Conservation (phyloP, 257 asterid species). For the Hygrophila difformis region DNA sequence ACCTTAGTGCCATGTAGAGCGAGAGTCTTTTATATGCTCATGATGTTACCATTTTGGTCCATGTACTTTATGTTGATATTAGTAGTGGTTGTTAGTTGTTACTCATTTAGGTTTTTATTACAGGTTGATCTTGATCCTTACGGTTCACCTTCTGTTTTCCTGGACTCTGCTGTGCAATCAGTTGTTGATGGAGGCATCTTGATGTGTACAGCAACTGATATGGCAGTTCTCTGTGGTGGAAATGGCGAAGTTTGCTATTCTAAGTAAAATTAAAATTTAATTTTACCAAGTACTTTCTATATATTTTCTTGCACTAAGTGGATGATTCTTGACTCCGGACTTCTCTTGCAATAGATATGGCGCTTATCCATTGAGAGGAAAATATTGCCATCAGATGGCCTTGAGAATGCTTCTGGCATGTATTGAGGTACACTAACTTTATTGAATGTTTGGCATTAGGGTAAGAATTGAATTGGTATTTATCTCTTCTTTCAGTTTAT, state of each 20-base stretch:
- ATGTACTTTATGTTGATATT: neutral
- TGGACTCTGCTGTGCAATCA: conserved; percentile 93
- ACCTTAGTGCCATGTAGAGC: too few relatives aligned
- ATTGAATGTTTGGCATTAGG: too few relatives aligned
- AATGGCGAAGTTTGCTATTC: conserved; percentile 98
- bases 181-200: conserved; percentile 86
- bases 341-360: conserved; percentile 63
- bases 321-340: conserved; percentile 16
- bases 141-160: conserved; percentile 92
- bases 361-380: conserved; percentile 88
- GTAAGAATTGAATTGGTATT: neutral
- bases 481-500: too few relatives aligned
- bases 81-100: conserved; percentile 8
- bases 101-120: conserved; percentile 12
- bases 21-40: too few relatives aligned
- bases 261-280: conserved; percentile 71
- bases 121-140: conserved; percentile 99
- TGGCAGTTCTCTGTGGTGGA: conserved; percentile 97
- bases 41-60: too few relatives aligned
- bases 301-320: neutral
- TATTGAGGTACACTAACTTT: conserved; percentile 42
- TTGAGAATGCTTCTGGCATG: too few relatives aligned
- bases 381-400: conserved; percentile 97
- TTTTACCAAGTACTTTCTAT: neutral
- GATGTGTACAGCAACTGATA: conserved; percentile 98